Percentiles rank a stretch among this genome's conserved stretches.
Conservation (phyloP, 2,329 filamentous ascomycete species). For the Didymella pinodella region DNA sequence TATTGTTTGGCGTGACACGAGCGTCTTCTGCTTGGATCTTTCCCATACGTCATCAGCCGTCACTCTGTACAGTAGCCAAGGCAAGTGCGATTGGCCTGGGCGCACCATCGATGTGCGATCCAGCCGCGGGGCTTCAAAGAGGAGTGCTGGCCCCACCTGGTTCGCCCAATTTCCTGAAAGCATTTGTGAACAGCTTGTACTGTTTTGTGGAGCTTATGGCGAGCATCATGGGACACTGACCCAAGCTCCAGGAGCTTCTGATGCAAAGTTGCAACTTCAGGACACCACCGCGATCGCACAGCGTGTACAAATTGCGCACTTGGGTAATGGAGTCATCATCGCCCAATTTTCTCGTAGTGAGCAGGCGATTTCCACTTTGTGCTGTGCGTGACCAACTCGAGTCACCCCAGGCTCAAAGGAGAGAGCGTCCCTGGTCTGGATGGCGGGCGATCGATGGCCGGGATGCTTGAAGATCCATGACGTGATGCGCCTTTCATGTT, state of each 20-base stretch:
- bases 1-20: constrained; percentile 25
- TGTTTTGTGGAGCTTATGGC: constrained; percentile 10
- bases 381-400: constrained; percentile 18
- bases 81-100: constrained; percentile 20
- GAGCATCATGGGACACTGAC: constrained; percentile 9
- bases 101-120: constrained; percentile 20
- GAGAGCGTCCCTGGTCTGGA: constrained; percentile 21
- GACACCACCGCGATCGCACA: not conserved
- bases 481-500: constrained; percentile 20
- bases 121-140: constrained; percentile 21
- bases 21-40: constrained; percentile 13
- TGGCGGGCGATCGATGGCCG: constrained; percentile 18
- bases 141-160: constrained; percentile 17
- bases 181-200: constrained; percentile 9
- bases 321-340: not conserved
- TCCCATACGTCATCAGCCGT: constrained; percentile 23
- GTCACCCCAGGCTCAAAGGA: constrained; percentile 17
- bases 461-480: constrained; percentile 22
- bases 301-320: not conserved
- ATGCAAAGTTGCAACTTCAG: not conserved
- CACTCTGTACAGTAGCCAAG: constrained; percentile 19
- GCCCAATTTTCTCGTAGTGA: constrained; percentile 12
- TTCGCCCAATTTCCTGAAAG: constrained; percentile 14
- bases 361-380: constrained; percentile 8
- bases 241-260: not conserved